Evolutionary conservation across 2,329 filamentous ascomycete genomes (phyloP).

Genomic region (Ascochyta lentis): DNA sequence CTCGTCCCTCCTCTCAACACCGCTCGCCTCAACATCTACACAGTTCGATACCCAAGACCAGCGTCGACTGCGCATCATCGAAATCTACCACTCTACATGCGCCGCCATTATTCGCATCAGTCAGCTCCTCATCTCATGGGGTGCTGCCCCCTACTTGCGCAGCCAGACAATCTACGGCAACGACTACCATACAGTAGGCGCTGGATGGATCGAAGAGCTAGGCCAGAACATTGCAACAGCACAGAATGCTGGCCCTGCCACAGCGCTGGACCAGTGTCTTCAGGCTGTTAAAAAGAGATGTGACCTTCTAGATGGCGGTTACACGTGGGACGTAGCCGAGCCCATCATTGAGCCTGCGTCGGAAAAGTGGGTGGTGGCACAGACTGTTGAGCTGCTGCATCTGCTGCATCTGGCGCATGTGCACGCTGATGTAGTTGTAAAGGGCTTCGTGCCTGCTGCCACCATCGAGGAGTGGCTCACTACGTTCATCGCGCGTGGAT

Average conservation of each 20-base stretch:
- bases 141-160: constrained; percentile 36
- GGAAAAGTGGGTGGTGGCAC: constrained; percentile 67
- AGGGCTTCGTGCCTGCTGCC: constrained; percentile 39
- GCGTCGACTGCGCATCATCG: constrained; percentile 71
- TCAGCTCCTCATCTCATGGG: constrained; percentile 47
- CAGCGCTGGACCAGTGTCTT: constrained; percentile 52
- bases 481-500: constrained; percentile 50
- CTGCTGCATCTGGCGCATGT: constrained; percentile 76
- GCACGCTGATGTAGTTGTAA: constrained; percentile 63
- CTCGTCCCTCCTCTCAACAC: constrained; percentile 51
- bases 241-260: constrained; percentile 51
- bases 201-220: constrained; percentile 43
- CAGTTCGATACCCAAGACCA: constrained; percentile 67
- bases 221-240: constrained; percentile 36
- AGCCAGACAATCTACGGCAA: constrained; percentile 35
- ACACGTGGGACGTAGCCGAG: constrained; percentile 56
- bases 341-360: constrained; percentile 63
- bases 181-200: constrained; percentile 40
- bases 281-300: constrained; percentile 58
- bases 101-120: constrained; percentile 57
- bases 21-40: constrained; percentile 27
- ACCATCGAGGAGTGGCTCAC: constrained; percentile 46
- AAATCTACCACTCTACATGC: constrained; percentile 75
- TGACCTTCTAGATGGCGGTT: constrained; percentile 51
- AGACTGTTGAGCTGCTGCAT: constrained; percentile 75